Percentiles rank a stretch among this genome's conserved stretches.
These are phyloP conservation scores for Colletotrichum sp. DNA, from an alignment of 2,329 filamentous ascomycete species.

Conservation along the genomic window DNA sequence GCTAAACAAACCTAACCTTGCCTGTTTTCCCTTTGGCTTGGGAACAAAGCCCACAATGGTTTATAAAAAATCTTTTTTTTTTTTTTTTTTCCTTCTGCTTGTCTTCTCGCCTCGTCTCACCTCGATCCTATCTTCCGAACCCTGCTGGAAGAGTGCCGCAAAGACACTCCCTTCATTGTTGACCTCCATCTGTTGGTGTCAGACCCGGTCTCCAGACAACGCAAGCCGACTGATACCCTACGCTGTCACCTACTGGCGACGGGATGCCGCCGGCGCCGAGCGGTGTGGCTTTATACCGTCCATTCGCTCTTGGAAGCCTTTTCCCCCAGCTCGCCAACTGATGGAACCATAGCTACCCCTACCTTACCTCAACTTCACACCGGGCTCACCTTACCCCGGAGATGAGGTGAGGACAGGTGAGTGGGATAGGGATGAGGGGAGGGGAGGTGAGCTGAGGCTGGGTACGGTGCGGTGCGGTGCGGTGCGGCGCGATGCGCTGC, in stretches of 20 bases:
- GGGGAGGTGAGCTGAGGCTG: neutral
- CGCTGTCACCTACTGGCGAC: neutral
- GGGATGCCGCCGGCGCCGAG: neutral
- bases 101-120: neutral
- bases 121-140: neutral
- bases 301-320: neutral
- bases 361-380: neutral
- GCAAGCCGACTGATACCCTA: slow-evolving; percentile 7
- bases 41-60: neutral
- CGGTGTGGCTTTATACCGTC: neutral
- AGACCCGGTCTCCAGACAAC: neutral
- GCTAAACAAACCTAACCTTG: too few species aligned
- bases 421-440: neutral
- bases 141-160: neutral
- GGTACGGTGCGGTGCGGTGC: neutral
- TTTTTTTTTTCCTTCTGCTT: neutral
- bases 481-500: neutral
- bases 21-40: neutral
- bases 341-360: neutral
- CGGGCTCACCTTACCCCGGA: neutral
- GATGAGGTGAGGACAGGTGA: neutral
- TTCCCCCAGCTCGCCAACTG: neutral
- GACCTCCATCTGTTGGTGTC: neutral
- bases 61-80: neutral
- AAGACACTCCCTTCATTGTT: neutral